Conservation (phyloP, 2,329 filamentous ascomycete genomes). For the Aaosphaeria pasadenensis region DNA sequence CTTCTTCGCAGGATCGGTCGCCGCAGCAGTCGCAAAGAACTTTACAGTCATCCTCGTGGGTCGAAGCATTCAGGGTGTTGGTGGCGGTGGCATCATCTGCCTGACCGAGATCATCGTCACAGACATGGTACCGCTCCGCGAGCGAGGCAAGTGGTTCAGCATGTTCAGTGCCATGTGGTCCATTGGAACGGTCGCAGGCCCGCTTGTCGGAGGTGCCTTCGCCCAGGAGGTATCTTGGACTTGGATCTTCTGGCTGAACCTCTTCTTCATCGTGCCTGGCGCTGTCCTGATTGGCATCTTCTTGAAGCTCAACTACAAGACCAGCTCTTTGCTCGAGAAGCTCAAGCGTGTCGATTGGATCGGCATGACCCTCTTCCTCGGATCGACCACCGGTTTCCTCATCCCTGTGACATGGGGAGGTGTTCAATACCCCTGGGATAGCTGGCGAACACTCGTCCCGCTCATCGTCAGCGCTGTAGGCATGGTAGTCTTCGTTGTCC, state of each 20-base stretch:
- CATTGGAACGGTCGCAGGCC: conserved; percentile 54
- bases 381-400: conserved; percentile 56
- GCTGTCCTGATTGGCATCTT: conserved; percentile 50
- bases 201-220: conserved; percentile 50
- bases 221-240: conserved; percentile 53
- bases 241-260: conserved; percentile 66
- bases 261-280: conserved; percentile 55
- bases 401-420: conserved; percentile 65
- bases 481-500: conserved; percentile 53
- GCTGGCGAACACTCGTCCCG: conserved; percentile 61
- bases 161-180: conserved; percentile 51
- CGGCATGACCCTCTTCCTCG: conserved; percentile 61
- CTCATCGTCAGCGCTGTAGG: conserved; percentile 55
- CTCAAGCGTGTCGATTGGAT: conserved; percentile 60
- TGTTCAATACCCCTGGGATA: conserved; percentile 62
- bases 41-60: conserved; percentile 39
- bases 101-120: conserved; percentile 46
- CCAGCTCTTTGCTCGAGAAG: conserved; percentile 48
- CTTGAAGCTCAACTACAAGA: conserved; percentile 50
- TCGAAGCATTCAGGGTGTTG: conserved; percentile 39
- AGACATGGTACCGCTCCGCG: conserved; percentile 44
- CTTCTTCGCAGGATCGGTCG: conserved; percentile 36
- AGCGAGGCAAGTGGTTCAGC: conserved; percentile 42
- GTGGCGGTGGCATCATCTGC: conserved; percentile 40
- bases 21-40: conserved; percentile 36